phyloP scores from a whole-genome alignment of 2,329 filamentous ascomycete genomes.

The Penicillium hordei region DNA sequence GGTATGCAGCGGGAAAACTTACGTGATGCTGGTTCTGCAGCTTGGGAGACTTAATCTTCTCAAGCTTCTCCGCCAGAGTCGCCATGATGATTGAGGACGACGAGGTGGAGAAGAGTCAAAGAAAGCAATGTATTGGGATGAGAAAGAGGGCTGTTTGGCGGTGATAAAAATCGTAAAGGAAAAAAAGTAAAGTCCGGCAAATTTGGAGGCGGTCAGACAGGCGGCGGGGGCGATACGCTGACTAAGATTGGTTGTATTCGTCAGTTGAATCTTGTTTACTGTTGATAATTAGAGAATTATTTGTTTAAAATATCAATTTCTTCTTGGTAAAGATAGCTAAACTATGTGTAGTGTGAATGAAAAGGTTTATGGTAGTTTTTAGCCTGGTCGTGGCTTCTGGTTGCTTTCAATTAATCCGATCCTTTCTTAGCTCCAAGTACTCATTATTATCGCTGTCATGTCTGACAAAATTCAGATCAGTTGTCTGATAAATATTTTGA shows the following conservation, averaged over 20 bases:
- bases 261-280: neutral
- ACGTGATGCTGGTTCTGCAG: constrained; percentile 94
- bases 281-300: neutral
- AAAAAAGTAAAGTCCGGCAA: constrained; percentile 14
- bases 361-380: neutral
- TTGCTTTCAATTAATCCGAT: neutral
- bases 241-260: neutral
- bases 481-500: too few species aligned
- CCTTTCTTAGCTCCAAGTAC: neutral
- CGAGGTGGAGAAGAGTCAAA: constrained; percentile 24
- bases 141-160: constrained; percentile 13
- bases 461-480: neutral
- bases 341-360: neutral
- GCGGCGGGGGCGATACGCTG: constrained; percentile 1
- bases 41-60: constrained; percentile 96
- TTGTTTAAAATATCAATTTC: neutral
- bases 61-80: constrained; percentile 84
- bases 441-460: neutral
- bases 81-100: constrained; percentile 44
- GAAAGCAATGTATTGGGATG: constrained; percentile 10
- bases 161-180: constrained; percentile 14
- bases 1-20: constrained; percentile 29
- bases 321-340: neutral
- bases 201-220: constrained; percentile 7
- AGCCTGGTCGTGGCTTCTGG: too few species aligned